Evolutionary conservation across 2,329 filamentous ascomycete genomes (phyloP).

Genomic region (Colletotrichum abscissum): DNA sequence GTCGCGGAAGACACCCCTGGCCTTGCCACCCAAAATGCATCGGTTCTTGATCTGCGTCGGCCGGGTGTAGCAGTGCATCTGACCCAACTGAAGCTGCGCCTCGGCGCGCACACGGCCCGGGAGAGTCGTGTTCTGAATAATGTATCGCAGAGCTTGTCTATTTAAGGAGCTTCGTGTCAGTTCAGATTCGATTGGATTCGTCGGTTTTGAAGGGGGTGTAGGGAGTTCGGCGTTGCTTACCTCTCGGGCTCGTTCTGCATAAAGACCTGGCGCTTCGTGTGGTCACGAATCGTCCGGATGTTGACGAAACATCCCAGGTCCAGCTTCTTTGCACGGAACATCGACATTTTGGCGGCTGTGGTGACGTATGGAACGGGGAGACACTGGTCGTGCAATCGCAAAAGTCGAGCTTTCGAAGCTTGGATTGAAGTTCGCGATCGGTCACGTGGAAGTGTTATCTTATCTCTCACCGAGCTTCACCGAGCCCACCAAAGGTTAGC

Average conservation of each 20-base stretch:
- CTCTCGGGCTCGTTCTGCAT: conserved; percentile 88
- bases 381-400: background rate
- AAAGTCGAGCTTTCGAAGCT: conserved; percentile 17
- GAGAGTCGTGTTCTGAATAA: conserved; percentile 92
- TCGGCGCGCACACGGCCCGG: conserved; percentile 85
- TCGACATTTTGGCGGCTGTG: conserved; percentile 70
- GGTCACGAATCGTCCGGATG: conserved; percentile 87
- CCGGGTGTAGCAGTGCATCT: conserved; percentile 97
- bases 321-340: conserved; percentile 91
- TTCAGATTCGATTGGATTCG: background rate
- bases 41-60: conserved; percentile 94
- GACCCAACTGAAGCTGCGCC: conserved; percentile 90
- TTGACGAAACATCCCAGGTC: conserved; percentile 92
- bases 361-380: conserved; percentile 1
- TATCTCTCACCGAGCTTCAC: conserved; percentile 4
- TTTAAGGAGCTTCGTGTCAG: conserved; percentile 2
- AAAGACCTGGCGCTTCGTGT: conserved; percentile 96
- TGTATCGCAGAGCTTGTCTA: conserved; percentile 92
- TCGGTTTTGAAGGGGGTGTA: background rate
- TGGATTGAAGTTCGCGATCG: background rate
- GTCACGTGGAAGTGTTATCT: conserved; percentile 17
- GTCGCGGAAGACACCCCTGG: conserved; percentile 88
- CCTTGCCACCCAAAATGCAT: conserved; percentile 92
- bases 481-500: background rate
- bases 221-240: conserved; percentile 56